Base-by-base conservation (phyloP, 345 rosid species). In the Triadica sebifera region DNA sequence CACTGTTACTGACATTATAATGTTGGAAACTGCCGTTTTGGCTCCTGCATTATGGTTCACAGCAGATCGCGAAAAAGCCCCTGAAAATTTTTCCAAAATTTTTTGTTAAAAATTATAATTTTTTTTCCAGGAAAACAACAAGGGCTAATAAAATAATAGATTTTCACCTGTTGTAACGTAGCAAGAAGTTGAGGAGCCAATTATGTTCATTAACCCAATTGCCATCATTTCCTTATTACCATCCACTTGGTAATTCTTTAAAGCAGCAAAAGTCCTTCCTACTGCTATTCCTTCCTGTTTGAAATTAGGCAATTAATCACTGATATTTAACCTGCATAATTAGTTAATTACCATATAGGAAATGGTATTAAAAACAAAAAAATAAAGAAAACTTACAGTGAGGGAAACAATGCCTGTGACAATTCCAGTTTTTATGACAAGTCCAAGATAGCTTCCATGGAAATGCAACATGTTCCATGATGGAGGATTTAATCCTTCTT, bases 221-320 rank as follows among this genome's bases (percentile, higher is more conserved):
- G 99, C 99, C 69, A 95, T 89, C 98, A 95, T 95, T 81, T 95
- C 99, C 86, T 95, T 95, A 91, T 95, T 93, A 16, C 99, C 99
- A 75, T 95, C 99, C 16, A 91, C 91, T 80, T 89, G 86, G 81
- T 93, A 95, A 83, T 91, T 86, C 78, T 90, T 93, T 46, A 95
- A 76, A 57, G 94, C 88, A 45, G 98, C 99, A 75, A 95, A 93
- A 63, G 99, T 95, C 80, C 98, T 90, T 80, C 98, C 99, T 11
- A 93, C 97, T 43, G 99, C 99, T 75, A 95, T 90, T 12, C 99
- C 99, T 86, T 95, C 99, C 99, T 95, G 93, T 69, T 80, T n/a
- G 10, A 73, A 74, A 43, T 74, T 58, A 58, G 22, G 15, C 13
- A 58, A 58, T 58, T 10, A 5, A 51, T 51, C 2, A 13, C 34